phyloP scores from a whole-genome alignment of 2,329 filamentous ascomycete species.

The Diplodia sapinea region DNA sequence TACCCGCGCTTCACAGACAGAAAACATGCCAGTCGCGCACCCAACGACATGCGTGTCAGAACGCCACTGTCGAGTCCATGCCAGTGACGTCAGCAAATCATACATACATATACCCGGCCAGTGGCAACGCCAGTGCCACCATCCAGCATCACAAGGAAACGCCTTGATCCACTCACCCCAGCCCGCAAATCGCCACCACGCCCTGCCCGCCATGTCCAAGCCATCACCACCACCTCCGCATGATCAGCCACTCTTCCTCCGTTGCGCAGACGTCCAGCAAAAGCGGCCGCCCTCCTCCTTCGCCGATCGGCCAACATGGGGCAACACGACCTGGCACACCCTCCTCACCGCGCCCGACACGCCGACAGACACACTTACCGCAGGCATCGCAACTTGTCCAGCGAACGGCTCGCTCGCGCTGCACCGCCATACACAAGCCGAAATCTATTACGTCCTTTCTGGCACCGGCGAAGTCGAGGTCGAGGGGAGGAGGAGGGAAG shows the following conservation, averaged over 20 bases:
- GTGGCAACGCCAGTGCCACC: too few relatives aligned
- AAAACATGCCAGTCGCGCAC: too few relatives aligned
- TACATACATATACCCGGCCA: too few relatives aligned
- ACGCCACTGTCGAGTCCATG: too few relatives aligned
- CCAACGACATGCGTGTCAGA: too few relatives aligned
- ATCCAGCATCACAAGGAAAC: too few relatives aligned
- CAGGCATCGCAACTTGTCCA: slow-evolving; percentile 48
- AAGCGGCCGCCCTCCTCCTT: slow-evolving; percentile 28
- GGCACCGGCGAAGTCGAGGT: slow-evolving; percentile 49
- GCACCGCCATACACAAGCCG: slow-evolving; percentile 52
- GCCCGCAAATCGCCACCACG: too few relatives aligned
- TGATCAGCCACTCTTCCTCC: neutral
- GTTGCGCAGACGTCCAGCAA: neutral
- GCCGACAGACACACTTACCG: slow-evolving; percentile 45
- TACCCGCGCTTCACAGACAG: too few relatives aligned
- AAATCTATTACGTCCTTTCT: slow-evolving; percentile 51
- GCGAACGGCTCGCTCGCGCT: slow-evolving; percentile 44
- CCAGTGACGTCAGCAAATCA: too few relatives aligned
- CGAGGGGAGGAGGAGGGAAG: slow-evolving; percentile 44
- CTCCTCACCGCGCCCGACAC: slow-evolving; percentile 47
- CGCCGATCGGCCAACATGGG: slow-evolving; percentile 26
- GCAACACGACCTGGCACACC: slow-evolving; percentile 50
- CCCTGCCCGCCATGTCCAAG: too few relatives aligned
- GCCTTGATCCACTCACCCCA: too few relatives aligned
- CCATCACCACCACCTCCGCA: neutral